Evolutionary conservation across 805 yeast genomes (phyloP).

Genomic region (Ogataea naganishii): DNA sequence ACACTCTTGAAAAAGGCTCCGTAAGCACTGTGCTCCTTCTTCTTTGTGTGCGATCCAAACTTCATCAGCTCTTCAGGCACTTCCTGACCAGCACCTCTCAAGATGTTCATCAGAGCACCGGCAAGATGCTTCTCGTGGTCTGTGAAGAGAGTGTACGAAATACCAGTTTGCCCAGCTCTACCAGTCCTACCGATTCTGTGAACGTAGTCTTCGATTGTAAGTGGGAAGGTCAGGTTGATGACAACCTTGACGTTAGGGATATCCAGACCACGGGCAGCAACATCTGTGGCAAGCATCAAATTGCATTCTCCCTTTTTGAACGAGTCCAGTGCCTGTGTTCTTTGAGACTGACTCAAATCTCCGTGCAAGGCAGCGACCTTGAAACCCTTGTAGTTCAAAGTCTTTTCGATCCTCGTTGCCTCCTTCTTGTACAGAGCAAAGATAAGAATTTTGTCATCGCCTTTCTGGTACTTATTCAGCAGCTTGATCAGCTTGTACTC

Average conservation of each 20-base stretch:
- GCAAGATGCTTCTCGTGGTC: conserved; percentile 94
- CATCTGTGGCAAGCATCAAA: conserved; percentile 91
- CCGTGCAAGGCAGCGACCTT: conserved; percentile 93
- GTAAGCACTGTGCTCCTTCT: conserved; percentile 95
- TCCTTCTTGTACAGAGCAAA: conserved; percentile 96
- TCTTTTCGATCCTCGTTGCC: conserved; percentile 82
- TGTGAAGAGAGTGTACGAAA: conserved; percentile 91
- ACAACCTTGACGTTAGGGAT: conserved; percentile 96
- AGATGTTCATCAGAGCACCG: conserved; percentile 87
- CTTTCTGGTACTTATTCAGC: conserved; percentile 61
- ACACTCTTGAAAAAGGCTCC: conserved; percentile 96
- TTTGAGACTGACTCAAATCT: conserved; percentile 84
- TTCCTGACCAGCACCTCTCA: conserved; percentile 88
- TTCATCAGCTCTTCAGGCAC: conserved; percentile 93
- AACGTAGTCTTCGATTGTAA: conserved; percentile 93
- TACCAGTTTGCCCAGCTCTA: conserved; percentile 93
- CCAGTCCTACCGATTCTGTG: conserved; percentile 98
- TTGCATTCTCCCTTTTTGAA: conserved; percentile 76
- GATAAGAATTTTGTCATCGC: conserved; percentile 76
- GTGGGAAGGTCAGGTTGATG: conserved; percentile 90
- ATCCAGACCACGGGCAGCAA: conserved; percentile 96
- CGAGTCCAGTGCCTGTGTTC: conserved; percentile 77
- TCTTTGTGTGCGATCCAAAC: conserved; percentile 96
- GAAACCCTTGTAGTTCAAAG: conserved; percentile 65
- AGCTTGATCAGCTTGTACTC: conserved; percentile 68